Conservation (phyloP, 2,329 filamentous ascomycete species). For the Sporothrix schenckii region DNA sequence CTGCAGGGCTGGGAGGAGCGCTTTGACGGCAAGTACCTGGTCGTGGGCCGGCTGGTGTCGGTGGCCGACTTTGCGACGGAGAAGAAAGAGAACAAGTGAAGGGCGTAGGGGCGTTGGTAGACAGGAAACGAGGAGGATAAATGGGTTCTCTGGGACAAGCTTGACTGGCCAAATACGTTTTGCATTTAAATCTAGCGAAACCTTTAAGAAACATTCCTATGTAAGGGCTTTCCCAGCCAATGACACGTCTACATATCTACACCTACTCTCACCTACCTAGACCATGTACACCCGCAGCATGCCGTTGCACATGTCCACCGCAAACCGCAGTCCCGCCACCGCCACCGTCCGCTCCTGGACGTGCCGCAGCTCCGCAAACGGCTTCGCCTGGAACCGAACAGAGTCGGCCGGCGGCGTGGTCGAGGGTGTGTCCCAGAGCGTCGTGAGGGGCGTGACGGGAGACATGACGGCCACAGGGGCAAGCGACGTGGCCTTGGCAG, state of each 20-base stretch:
- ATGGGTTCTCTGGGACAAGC: no score
- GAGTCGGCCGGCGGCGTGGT: neutral
- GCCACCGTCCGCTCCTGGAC: constrained; percentile 4
- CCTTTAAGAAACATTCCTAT: no score
- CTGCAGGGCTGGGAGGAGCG: constrained; percentile 90
- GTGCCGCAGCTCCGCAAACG: constrained; percentile 24
- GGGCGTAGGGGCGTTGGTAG: neutral
- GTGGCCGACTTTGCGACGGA: constrained; percentile 46
- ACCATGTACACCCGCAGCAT: constrained; percentile 30
- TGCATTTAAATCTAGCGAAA: no score
- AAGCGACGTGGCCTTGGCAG: neutral
- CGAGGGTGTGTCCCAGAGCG: neutral
- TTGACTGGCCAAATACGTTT: no score
- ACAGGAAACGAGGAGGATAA: no score
- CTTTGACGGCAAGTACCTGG: constrained; percentile 89
- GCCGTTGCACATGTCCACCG: constrained; percentile 34
- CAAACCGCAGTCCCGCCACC: constrained; percentile 29
- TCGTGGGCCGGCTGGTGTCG: constrained; percentile 83
- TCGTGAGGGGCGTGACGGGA: neutral
- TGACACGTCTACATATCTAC: no score
- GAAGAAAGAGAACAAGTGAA: constrained; percentile 27
- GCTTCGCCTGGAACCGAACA: constrained; percentile 7
- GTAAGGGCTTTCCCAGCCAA: neutral
- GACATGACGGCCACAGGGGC: constrained; percentile 19
- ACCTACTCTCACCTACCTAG: neutral